A percentile compares a stretch with the other conserved stretches of the same genome.
These are phyloP conservation scores for Penicillium nucicola DNA, from an alignment of 495 filamentous ascomycete genomes.

Conservation along the genomic window DNA sequence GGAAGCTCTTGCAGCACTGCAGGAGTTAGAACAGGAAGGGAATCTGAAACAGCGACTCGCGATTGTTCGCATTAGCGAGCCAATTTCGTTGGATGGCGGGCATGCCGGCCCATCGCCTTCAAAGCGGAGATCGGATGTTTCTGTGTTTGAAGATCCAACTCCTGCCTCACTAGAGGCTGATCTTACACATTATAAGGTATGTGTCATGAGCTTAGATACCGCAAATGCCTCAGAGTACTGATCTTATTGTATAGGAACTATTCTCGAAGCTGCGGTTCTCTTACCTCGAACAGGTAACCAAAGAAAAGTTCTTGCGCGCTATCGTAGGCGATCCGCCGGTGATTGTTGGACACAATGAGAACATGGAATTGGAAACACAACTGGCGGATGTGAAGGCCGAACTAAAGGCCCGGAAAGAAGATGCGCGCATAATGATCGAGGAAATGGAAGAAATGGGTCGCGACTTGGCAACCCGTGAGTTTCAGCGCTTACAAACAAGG, in stretches of 20 bases:
- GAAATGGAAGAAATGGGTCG: constrained; percentile 68
- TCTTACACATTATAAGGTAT: constrained; percentile 78
- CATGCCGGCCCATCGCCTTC: constrained; percentile 26
- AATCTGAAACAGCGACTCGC: constrained; percentile 52
- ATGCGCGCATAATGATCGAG: constrained; percentile 68
- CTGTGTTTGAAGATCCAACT: constrained; percentile 61
- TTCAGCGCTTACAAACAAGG: not conserved
- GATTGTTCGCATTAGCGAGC: constrained; percentile 74
- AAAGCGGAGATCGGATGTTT: constrained; percentile 68
- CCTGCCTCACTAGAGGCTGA: constrained; percentile 79
- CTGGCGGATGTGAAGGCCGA: constrained; percentile 69
- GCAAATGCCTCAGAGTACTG: not conserved
- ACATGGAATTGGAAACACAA: constrained; percentile 70
- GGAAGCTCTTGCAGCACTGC: constrained; percentile 36
- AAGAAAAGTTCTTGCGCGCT: constrained; percentile 90
- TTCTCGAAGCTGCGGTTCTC: constrained; percentile 96
- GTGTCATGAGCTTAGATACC: not conserved
- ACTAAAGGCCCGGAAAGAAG: constrained; percentile 73
- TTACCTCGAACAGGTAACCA: constrained; percentile 77
- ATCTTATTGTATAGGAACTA: constrained; percentile 58
- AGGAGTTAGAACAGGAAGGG: constrained; percentile 46
- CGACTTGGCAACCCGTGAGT: constrained; percentile 52
- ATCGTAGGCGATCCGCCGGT: constrained; percentile 89
- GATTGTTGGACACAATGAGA: constrained; percentile 78
- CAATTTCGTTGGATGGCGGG: constrained; percentile 53